Evolutionary conservation across 805 yeast species (phyloP).

Genomic region (Starmerella kuoi): DNA sequence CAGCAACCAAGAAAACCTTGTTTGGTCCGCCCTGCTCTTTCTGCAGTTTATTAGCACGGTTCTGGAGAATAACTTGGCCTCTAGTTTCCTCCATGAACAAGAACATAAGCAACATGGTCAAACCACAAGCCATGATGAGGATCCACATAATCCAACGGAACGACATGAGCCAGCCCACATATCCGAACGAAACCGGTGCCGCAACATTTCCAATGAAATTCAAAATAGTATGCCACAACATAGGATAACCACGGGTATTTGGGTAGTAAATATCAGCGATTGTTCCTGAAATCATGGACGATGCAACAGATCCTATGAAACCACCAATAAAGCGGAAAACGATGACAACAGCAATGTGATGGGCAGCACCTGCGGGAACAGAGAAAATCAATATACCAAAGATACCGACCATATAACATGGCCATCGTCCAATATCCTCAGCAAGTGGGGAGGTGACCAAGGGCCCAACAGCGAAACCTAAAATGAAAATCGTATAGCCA

Average conservation of each 20-base stretch:
- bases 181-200: conserved; percentile 52
- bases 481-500: conserved; percentile 42
- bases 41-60: conserved; percentile 38
- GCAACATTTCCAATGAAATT: conserved; percentile 55
- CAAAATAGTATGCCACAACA: conserved; percentile 48
- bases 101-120: conserved; percentile 37
- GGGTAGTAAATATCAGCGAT: conserved; percentile 56
- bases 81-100: conserved; percentile 51
- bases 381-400: conserved; percentile 40
- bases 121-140: conserved; percentile 47
- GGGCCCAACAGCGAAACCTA: conserved; percentile 57
- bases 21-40: conserved; percentile 10
- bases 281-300: conserved; percentile 65
- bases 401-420: conserved; percentile 33
- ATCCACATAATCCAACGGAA: conserved; percentile 68
- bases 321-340: conserved; percentile 59
- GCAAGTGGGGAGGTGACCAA: conserved; percentile 45
- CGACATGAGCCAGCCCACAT: conserved; percentile 43
- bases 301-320: conserved; percentile 58
- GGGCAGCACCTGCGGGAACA: conserved; percentile 32
- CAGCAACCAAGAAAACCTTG: conserved; percentile 14
- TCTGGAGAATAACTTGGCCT: conserved; percentile 37
- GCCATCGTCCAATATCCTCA: conserved; percentile 44
- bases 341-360: conserved; percentile 48
- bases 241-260: conserved; percentile 49